Base-by-base conservation (phyloP, 1,139 yeast genomes). In the Debaryomyces psychrophilus region DNA sequence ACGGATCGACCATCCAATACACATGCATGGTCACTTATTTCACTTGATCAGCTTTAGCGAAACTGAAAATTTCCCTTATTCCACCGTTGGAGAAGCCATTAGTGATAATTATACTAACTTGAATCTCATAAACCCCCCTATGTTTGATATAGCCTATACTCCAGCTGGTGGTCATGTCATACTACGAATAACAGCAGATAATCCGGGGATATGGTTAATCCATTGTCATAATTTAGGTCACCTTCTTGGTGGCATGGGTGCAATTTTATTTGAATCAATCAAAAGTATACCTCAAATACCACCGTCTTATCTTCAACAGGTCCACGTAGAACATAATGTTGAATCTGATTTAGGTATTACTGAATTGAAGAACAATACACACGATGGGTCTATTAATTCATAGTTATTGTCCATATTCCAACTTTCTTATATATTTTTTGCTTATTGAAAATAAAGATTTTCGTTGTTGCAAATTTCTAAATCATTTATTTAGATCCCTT, bases 211-310 rank as follows among this genome's bases (percentile, higher is more conserved):
- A 9, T 53, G 57, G 61, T 53, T 70, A 39, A 44, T 71, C 29
- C 76, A 71, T 48, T 71, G 76, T 47, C 76, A 71, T 48, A 67
- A 69, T 42, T 57, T 67, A 9, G 65, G 69, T 27, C 76, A 71
- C 45, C 51, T 69, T 46, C 41, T 63, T 35, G 67, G 67, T 8
- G 73, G 73, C 7, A 69, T 69, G 73, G 71, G 67, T 5, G 72
- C 68, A 0, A 55, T 65, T 7, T 46, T 69, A 8, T 56, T 66
- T 23, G 71, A 68, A 48, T 60, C 60, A 1, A 43, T 56, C 5
- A 60, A 54, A 3, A 44, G 48, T 1, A 55, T 64, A 8, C 63
- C 66, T 8, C 8, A 39, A 9, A 26, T 42, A 8, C 50, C 50
- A 3, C 26, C 33, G 6, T 15, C 22, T 8, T 42, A 27, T 27